A percentile compares a stretch with the other conserved stretches of the same genome.
phyloP scores from a whole-genome alignment of 1,284 basidiomycete species.

The Stygiomarasmius scandens region DNA sequence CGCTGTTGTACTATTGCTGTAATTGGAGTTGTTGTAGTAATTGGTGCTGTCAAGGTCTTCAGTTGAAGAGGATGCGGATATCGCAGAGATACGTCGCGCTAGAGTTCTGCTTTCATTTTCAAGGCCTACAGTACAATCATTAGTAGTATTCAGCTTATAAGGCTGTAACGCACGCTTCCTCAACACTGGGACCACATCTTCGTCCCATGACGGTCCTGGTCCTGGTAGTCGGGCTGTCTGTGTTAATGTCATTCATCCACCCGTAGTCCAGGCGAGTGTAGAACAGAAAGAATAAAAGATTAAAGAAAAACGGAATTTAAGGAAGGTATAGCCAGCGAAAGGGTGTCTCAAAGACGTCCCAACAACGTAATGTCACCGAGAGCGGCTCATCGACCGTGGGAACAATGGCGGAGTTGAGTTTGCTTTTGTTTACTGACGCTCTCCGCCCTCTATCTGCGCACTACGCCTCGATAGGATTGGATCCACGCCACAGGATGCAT shows the following conservation, averaged over 20 bases:
- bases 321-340: too few species aligned
- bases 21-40: neutral
- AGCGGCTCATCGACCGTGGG: too few species aligned
- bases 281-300: too few species aligned
- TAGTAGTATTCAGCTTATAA: slow-evolving; percentile 2
- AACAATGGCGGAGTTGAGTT: too few species aligned
- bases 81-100: slow-evolving; percentile 71
- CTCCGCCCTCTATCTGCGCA: too few species aligned
- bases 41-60: slow-evolving; percentile 35
- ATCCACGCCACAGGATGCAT: too few species aligned
- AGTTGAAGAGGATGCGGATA: slow-evolving; percentile 62
- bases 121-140: slow-evolving; percentile 51
- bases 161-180: slow-evolving; percentile 58
- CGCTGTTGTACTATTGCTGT: slow-evolving; percentile 4
- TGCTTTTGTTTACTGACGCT: too few species aligned
- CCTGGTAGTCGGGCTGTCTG: slow-evolving; percentile 49
- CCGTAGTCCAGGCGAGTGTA: too few species aligned
- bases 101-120: slow-evolving; percentile 73
- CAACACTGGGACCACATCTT: slow-evolving; percentile 69
- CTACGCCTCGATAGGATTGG: too few species aligned
- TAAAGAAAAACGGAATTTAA: too few species aligned
- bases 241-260: slow-evolving; percentile 48
- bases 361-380: too few species aligned
- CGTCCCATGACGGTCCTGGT: slow-evolving; percentile 66
- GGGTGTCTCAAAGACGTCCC: too few species aligned